Base-by-base conservation (phyloP, 805 yeast genomes). In the Danielia reshetovae region DNA sequence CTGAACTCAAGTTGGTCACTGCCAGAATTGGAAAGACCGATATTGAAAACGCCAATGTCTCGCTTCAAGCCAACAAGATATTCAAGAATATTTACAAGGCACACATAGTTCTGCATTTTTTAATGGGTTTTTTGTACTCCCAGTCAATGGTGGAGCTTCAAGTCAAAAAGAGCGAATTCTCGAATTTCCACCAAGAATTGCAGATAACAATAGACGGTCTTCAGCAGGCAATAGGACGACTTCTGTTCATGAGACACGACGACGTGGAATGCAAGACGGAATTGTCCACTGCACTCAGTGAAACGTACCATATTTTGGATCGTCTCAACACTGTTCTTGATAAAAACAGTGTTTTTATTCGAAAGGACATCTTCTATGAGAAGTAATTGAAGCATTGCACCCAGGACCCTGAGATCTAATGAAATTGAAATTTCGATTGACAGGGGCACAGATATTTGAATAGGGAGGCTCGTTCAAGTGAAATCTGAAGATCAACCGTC, bases 341-440 rank as follows among this genome's bases (percentile, higher is more conserved):
- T 7, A 44, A 44, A 18, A 58, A 56, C 30, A 30, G 47, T 4
- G 38, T 46, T 17, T 30, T 51, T 24, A 40, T 55, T 16, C 38
- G 48, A 18, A 38, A 45, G 12, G 61, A 56, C 39, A 39, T 43
- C 10, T 58, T 58, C 36, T 58, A 59, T 38, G 42, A 32, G 23
- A 9, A n/a, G n/a, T n/a, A n/a, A n/a, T n/a, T n/a, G n/a, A n/a
- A n/a, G n/a, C n/a, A n/a, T n/a, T n/a, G n/a, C n/a, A n/a, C n/a
- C n/a, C n/a, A n/a, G n/a, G n/a, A n/a, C n/a, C n/a, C n/a, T n/a
- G n/a, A n/a, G n/a, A n/a, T n/a, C n/a, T n/a, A n/a, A n/a, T n/a
- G n/a, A n/a, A n/a, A n/a, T n/a, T n/a, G n/a, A n/a, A n/a, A n/a
- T n/a, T n/a, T n/a, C n/a, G n/a, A n/a, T n/a, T n/a, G n/a, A n/a